Evolutionary conservation across 164 flowering plant genomes (phyloP).

Genomic region (Echeveria elegans): DNA sequence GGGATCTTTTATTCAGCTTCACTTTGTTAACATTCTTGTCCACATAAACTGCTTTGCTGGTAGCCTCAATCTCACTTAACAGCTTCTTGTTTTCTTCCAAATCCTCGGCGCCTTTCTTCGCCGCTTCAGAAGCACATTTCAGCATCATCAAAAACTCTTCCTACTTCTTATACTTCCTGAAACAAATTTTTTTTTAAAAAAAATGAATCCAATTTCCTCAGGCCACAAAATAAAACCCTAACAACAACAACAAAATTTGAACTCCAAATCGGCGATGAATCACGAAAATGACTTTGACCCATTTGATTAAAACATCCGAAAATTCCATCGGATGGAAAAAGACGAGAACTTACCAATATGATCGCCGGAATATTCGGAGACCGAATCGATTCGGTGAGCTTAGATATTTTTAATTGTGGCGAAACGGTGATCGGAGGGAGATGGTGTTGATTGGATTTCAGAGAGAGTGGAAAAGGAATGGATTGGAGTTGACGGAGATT

Average conservation of each 20-base stretch:
- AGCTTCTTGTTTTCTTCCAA: slow-evolving; percentile 43
- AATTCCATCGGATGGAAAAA: background rate
- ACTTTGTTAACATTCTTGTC: slow-evolving; percentile 25
- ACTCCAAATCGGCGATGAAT: background rate
- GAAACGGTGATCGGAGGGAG: background rate
- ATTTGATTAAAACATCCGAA: background rate
- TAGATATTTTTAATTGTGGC: background rate
- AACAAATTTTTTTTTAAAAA: too few species aligned
- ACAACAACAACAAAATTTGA: background rate
- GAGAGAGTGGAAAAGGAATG: background rate
- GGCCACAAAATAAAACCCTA: background rate
- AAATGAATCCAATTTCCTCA: background rate
- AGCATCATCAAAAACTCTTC: slow-evolving; percentile 64
- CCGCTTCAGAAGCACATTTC: slow-evolving; percentile 36
- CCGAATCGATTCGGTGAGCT: background rate
- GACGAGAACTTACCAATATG: background rate
- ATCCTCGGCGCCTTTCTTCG: slow-evolving; percentile 34
- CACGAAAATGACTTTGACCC: background rate
- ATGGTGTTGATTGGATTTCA: background rate
- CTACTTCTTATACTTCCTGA: slow-evolving; percentile 1
- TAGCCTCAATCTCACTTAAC: slow-evolving; percentile 66
- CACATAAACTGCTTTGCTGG: slow-evolving; percentile 56
- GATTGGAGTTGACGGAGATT: background rate
- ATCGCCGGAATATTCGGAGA: background rate
- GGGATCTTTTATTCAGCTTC: slow-evolving; percentile 23